Evolutionary conservation across 805 yeast species (phyloP), one percentile per base, ranked within the genome.

Genomic region (Barnettozyma sp.): DNA sequence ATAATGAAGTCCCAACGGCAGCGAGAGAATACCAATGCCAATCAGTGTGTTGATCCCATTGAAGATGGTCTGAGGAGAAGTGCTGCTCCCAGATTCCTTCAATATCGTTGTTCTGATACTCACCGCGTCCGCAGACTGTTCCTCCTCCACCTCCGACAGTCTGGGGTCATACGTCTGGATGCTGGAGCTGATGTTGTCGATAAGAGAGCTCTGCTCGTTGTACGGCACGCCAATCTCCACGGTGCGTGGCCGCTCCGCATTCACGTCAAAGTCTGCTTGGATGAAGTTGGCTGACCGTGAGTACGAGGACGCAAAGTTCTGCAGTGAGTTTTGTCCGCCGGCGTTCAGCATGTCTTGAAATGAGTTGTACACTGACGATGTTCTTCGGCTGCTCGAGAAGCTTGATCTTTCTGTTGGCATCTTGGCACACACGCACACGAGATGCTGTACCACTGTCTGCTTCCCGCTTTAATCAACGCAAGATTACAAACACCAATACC

Each of bases 31-130:
- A 2, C 90, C 92, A 25, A 83, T 71, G 0, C 94, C 94, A 44
- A 83, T 75, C 20, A 83, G 59, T 0, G 82, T 82, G 52, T 83
- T 83, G 33, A 82, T 76, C 1, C 88, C 78, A 48, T 83, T 83
- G 65, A 82, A 81, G 5, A 80, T 62, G 0, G 94, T 82, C 53
- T 82, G 94, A 2, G 82, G 75, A 0, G 76, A 76, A 0, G 92
- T 83, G 7, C 80, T 73, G 44, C 58, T 66, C 7, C 62, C 63
- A 7, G 59, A 45, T 24, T 43, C 7, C 17, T 36, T 40, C 28
- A 50, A 23, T 1, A 37, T 41, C 4, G 34, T 30, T 4, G 44
- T 39, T 20, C 52, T 28, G 1, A 47, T 14, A 22, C 55, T 52
- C 22, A 36, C 16, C n/a, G 13, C 22, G 22, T 43, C 52, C 4